These are phyloP conservation scores for Lavandula angustifolia DNA, from an alignment of 257 asterid genomes.

Conservation along the genomic window DNA sequence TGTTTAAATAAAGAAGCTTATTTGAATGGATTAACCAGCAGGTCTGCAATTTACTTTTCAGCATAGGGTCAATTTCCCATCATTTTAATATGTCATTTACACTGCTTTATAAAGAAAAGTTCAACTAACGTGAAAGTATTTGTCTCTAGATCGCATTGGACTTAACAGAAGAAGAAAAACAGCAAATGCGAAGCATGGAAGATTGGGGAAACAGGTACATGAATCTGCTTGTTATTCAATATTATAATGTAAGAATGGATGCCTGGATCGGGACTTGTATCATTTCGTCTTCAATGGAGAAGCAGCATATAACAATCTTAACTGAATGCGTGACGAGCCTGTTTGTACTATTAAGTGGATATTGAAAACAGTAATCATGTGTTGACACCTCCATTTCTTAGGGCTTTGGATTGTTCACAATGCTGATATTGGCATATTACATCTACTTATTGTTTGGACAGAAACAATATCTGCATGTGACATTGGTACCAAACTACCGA, in stretches of 20 bases:
- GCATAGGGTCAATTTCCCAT: background rate
- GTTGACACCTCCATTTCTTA: background rate
- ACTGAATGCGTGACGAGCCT: conserved; percentile 7
- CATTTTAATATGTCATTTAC: conserved; percentile 10
- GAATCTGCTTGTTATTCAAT: conserved; percentile 17
- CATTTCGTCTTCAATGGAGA: conserved; percentile 7
- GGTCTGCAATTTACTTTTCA: background rate
- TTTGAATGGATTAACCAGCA: background rate
- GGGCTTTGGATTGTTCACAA: background rate
- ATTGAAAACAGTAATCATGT: background rate
- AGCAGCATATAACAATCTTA: conserved; percentile 15
- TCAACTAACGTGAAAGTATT: conserved; percentile 1
- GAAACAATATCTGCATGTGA: conserved; percentile 1
- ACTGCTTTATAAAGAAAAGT: conserved; percentile 4
- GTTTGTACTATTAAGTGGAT: background rate
- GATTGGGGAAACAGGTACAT: conserved; percentile 61
- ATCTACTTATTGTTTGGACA: background rate
- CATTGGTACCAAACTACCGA: background rate
- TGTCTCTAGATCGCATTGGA: conserved; percentile 70
- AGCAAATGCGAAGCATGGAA: conserved; percentile 49
- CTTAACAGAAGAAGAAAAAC: conserved; percentile 71
- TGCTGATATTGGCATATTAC: conserved; percentile 8
- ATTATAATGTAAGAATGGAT: background rate
- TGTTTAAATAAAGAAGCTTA: background rate
- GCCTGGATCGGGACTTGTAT: background rate